Evolutionary conservation across 371 early-diverging fungal species (phyloP).

Genomic region (Zopfochytrium polystomum): DNA sequence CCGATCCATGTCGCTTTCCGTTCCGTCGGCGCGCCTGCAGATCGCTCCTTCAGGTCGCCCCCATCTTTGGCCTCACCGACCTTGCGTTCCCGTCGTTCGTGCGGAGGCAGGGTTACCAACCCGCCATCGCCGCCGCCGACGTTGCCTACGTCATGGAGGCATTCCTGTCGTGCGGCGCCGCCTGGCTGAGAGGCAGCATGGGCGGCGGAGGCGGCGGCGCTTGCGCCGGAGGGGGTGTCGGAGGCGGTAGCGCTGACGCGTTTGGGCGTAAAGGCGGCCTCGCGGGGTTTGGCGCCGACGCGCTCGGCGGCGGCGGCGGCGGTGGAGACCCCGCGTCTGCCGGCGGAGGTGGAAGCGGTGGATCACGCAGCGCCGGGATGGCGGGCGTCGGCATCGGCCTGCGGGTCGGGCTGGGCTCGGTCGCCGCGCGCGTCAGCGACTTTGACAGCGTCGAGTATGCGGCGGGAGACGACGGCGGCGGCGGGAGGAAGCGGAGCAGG

Average conservation of each 20-base stretch:
- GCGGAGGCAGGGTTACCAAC: constrained; percentile 74
- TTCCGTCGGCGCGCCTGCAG: constrained; percentile 62
- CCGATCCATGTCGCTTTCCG: constrained; percentile 75
- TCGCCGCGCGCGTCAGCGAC: constrained; percentile 29
- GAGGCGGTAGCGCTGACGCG: constrained; percentile 15
- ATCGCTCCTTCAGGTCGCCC: constrained; percentile 68
- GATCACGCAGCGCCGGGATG: constrained; percentile 21
- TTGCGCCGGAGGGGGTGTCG: too few relatives aligned
- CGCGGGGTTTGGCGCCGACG: too few relatives aligned
- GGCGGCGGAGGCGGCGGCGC: too few relatives aligned
- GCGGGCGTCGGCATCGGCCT: constrained; percentile 46
- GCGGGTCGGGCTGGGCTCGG: constrained; percentile 37
- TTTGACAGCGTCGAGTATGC: constrained; percentile 22
- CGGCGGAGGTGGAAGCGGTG: too few relatives aligned
- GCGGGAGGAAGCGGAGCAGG: too few relatives aligned
- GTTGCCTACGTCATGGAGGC: constrained; percentile 75
- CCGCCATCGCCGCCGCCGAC: constrained; percentile 74
- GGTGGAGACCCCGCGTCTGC: constrained; percentile 5
- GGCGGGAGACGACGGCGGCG: constrained; percentile 6
- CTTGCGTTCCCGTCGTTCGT: constrained; percentile 76
- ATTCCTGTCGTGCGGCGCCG: constrained; percentile 60
- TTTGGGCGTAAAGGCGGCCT: too few relatives aligned
- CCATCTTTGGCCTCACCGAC: constrained; percentile 74
- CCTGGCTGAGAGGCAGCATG: constrained; percentile 35
- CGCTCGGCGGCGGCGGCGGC: constrained; percentile 15